Evolutionary conservation across 148 eudicot genomes (phyloP), one percentile per base, ranked within the genome.

Genomic region (Camellia granthamiana): DNA sequence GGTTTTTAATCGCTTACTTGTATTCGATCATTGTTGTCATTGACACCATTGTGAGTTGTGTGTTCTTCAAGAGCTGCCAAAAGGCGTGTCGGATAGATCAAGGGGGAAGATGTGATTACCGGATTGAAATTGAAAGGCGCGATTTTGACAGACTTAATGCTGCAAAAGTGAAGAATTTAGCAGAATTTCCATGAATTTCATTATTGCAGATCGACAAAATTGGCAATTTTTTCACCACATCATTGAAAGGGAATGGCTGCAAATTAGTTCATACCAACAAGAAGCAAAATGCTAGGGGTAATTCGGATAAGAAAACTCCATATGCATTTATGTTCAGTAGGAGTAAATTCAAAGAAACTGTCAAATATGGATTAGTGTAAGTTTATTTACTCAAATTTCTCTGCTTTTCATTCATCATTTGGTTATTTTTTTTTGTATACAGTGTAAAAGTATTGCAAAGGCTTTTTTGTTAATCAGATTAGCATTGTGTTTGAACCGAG

Each of bases 1-100:
- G 89, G 7, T 69, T 90, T 13, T 76, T 93, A 63, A 89, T 95
- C 47, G 94, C 88, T 6, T 95, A 88, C 61, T 6, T 95, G 14
- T 91, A 95, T 79, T 86, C 94, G 1, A 77, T 90, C 21, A 7
- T 94, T 6, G 16, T 94, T 7, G 91, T 88, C 8, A 70, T 91
- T 6, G 98, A 94, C 58, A 85, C 88, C 4, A 82, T 94, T 44
- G 80, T 90, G 64, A 83, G 90, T 3, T 89, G 84, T 75, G 64
- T 83, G 65, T 94, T 94, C 78, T 90, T 85, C 75, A 83, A 85
- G 80, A 86, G 87, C 54, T 92, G 97, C 77, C 78, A 83, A 80
- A 71, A 47, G 16, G 84, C 77, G 30, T 43, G 14, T 74, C 6
- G 3, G 72, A 21, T 64, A 16, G 79, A 72, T 54, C 64, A 70